Percentiles rank a stretch among this genome's conserved stretches.
Evolutionary conservation across 108 stramenopile genomes (phyloP).

Genomic region (Ochromonas danica): DNA sequence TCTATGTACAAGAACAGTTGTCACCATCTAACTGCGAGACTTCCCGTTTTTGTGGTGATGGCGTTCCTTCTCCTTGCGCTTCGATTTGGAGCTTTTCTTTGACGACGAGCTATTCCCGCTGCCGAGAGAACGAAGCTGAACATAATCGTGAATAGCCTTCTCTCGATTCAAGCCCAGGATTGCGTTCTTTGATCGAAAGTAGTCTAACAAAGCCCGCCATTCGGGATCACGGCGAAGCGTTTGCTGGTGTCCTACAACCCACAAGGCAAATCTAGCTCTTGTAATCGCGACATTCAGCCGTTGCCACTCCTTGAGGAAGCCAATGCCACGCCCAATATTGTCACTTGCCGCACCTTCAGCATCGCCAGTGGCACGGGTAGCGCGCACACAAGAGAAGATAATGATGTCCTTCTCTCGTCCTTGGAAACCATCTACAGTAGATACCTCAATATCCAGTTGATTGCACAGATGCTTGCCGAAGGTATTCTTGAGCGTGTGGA

Average conservation of each 20-base stretch:
- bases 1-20: too few relatives aligned
- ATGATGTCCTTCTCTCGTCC: conserved; percentile 56
- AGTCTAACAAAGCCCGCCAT: conserved; percentile 58
- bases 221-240: conserved; percentile 59
- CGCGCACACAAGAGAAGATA: conserved; percentile 58
- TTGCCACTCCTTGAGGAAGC: conserved; percentile 72
- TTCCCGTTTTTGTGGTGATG: too few relatives aligned
- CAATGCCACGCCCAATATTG: conserved; percentile 60
- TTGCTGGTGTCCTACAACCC: conserved; percentile 57
- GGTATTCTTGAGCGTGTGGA: too few relatives aligned
- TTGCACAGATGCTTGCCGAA: too few relatives aligned
- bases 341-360: neutral
- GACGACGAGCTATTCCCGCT: too few relatives aligned
- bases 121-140: too few relatives aligned
- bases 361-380: conserved; percentile 14
- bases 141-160: conserved; percentile 1
- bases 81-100: too few relatives aligned
- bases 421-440: conserved; percentile 62
- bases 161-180: conserved; percentile 9
- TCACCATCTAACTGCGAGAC: too few relatives aligned
- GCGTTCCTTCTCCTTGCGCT: too few relatives aligned
- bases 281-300: conserved; percentile 81
- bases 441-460: conserved; percentile 40
- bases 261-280: conserved; percentile 67
- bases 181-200: conserved; percentile 39